phyloP scores from a whole-genome alignment of 768 basidiomycete genomes.

The Infundibulicybe gibba region DNA sequence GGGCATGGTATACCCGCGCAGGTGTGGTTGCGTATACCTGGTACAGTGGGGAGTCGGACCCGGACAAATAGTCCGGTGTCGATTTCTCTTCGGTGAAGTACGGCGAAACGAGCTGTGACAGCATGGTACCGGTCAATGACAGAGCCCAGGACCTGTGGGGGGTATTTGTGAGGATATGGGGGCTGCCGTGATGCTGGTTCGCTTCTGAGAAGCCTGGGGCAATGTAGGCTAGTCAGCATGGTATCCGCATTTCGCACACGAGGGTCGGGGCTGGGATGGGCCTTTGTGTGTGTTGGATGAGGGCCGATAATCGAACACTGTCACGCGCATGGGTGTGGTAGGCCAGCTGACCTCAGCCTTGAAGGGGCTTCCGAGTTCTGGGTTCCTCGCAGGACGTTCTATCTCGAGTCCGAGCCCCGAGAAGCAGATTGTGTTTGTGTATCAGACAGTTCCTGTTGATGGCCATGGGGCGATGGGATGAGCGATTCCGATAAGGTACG shows the following conservation, averaged over 20 bases:
- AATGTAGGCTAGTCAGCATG: slow-evolving; percentile 10
- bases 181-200: slow-evolving; percentile 2
- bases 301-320: too few species aligned
- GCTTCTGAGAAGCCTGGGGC: slow-evolving; percentile 7
- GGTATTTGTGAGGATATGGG: slow-evolving; percentile 1
- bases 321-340: too few species aligned
- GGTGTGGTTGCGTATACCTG: slow-evolving; percentile 49
- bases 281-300: too few species aligned
- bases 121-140: slow-evolving; percentile 7
- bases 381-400: too few species aligned
- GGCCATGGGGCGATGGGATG: too few species aligned
- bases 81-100: neutral
- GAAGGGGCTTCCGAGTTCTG: too few species aligned
- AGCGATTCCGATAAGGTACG: too few species aligned
- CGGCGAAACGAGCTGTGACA: slow-evolving; percentile 12
- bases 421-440: too few species aligned
- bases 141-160: neutral
- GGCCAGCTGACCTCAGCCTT: too few species aligned
- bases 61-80: neutral
- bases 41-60: slow-evolving; percentile 22
- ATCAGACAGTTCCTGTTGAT: too few species aligned
- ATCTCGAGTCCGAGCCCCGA: too few species aligned
- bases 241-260: slow-evolving; percentile 12
- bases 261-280: slow-evolving; percentile 1
- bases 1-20: slow-evolving; percentile 61